A percentile compares a stretch with the other conserved stretches of the same genome.
Evolutionary conservation across 208 protist genomes (phyloP).

Genomic region (Naegleria fowleri): DNA sequence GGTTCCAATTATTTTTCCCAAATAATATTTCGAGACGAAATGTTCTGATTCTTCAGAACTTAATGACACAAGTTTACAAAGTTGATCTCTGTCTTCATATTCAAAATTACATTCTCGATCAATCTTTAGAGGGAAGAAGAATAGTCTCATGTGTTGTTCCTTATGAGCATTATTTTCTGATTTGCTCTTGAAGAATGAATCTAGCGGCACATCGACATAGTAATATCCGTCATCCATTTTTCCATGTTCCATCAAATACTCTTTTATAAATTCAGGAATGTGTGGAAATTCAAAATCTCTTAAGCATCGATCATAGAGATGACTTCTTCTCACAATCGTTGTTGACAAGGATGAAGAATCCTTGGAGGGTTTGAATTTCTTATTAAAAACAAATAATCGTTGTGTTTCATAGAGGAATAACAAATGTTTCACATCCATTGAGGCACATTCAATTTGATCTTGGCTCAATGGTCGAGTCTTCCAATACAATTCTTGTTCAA

Average conservation of each 20-base stretch:
- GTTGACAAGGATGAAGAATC: not conserved
- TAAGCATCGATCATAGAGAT: not conserved
- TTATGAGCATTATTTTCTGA: not conserved
- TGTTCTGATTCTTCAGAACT: not conserved
- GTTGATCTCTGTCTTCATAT: not conserved
- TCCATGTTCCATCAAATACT: not conserved
- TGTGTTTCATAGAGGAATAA: not conserved
- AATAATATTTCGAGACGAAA: not conserved
- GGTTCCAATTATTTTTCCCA: not conserved
- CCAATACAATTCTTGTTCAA: not conserved
- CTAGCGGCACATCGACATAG: not conserved
- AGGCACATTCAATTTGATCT: not conserved
- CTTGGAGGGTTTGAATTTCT: not conserved
- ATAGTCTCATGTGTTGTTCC: not conserved
- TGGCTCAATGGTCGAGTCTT: not conserved
- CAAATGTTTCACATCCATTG: not conserved
- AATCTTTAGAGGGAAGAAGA: not conserved
- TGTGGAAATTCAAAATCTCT: constrained; percentile 11
- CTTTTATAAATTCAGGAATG: not conserved
- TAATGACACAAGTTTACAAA: not conserved
- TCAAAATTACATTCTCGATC: not conserved
- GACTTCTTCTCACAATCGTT: not conserved
- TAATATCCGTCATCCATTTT: not conserved
- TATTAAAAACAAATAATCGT: not conserved
- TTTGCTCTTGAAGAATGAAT: not conserved